Base-by-base conservation (phyloP, 257 asterid species). In the Verbena officinalis region DNA sequence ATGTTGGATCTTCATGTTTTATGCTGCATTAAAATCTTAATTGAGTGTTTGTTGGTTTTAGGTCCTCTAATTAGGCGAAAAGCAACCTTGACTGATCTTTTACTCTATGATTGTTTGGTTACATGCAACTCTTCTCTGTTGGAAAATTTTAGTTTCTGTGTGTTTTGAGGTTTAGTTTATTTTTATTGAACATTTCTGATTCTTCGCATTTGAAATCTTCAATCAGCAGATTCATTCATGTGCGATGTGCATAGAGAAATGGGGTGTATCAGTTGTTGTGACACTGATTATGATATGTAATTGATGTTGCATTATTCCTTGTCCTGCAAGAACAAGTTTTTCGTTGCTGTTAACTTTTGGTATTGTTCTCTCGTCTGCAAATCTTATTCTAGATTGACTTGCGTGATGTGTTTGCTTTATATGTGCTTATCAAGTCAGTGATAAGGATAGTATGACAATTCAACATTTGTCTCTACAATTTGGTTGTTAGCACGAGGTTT, bases 91-190 rank as follows among this genome's bases (percentile, higher is more conserved):
- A 55, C 24, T 33, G 31, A 36, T 62, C 56, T n/a, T 31, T 58
- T 30, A 36, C 38, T 56, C 53, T 34, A 23, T 58, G 5, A 5
- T 12, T 4, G 19, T 39, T 53, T 59, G 31, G 57, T 55, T 46
- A 23, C 19, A 17, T 55, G 65, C 49, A 23, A 52, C 5, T 65
- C 48, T 30, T 45, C 30, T 52, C 20, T 64, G 67, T 33, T 50
- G 38, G 45, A 27, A 43, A 66, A 3, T 22, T n/a, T 57, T 45
- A 30, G 15, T 51, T 34, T 19, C 19, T 62, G 68, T 20, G 30
- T 22, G 23, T 54, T 45, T 43, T 52, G 3, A n/a, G 19, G 52
- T 66, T 70, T 48, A 30, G 43, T 62, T 69, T 55, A 48, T 36
- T 50, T 17, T 5, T 27, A 7, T 21, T 61, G 56, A 54, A 46